Conservation (phyloP, 176 grass and related monocot species). For the Ensete ventricosum region DNA sequence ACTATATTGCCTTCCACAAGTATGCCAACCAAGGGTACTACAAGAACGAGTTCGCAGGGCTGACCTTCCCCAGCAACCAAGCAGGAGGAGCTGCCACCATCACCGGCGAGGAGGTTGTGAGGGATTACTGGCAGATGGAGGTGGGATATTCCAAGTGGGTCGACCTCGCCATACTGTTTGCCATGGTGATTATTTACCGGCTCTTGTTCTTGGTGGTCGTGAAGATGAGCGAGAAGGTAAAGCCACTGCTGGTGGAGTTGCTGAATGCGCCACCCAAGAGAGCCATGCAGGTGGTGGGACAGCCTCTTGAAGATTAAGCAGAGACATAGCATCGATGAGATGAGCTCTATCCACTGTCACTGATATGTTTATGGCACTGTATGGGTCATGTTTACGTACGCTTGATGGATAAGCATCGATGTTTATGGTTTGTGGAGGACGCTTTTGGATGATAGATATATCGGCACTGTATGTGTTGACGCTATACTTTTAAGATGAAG, state of each 20-base stretch:
- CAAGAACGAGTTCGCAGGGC: constrained; percentile 41
- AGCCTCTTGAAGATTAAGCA: too few relatives aligned
- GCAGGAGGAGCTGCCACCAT: constrained; percentile 19
- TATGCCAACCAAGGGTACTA: constrained; percentile 33
- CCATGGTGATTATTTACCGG: constrained; percentile 34
- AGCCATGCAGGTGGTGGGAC: not conserved
- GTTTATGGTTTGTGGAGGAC: too few relatives aligned
- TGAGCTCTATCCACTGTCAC: too few relatives aligned
- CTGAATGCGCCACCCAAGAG: not conserved
- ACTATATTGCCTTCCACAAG: constrained; percentile 45
- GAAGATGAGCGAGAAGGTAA: constrained; percentile 19
- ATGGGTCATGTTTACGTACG: too few relatives aligned
- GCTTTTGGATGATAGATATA: too few relatives aligned
- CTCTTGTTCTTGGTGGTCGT: constrained; percentile 28
- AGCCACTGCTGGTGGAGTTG: constrained; percentile 4
- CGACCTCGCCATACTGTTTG: constrained; percentile 36
- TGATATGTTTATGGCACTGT: too few relatives aligned
- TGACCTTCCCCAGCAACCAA: constrained; percentile 22
- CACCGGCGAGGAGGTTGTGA: constrained; percentile 17
- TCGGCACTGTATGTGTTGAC: too few relatives aligned
- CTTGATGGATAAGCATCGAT: too few relatives aligned
- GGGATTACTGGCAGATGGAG: constrained; percentile 29
- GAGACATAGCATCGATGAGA: too few relatives aligned
- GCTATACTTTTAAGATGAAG: too few relatives aligned
- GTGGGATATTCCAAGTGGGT: constrained; percentile 51